A percentile compares a stretch with the other conserved stretches of the same genome.
Evolutionary conservation across 345 rosid species (phyloP).

Genomic region (Microcos paniculata): DNA sequence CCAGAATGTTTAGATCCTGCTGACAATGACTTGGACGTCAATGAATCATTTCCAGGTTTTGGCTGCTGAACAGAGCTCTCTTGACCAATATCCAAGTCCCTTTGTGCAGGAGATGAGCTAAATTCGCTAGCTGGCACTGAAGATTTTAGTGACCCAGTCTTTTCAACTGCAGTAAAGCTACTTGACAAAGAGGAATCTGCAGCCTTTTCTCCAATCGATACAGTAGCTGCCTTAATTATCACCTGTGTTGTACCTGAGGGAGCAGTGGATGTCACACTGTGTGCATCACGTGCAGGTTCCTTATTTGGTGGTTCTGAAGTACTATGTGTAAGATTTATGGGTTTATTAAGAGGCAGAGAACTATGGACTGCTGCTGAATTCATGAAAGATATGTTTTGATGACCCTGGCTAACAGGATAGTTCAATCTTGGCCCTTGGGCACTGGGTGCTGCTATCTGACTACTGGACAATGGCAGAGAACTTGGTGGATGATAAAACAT

Average conservation of each 20-base stretch:
- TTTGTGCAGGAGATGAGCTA: slow-evolving; percentile 28
- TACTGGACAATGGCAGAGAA: slow-evolving; percentile 53
- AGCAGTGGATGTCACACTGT: slow-evolving; percentile 36
- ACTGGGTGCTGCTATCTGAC: slow-evolving; percentile 54
- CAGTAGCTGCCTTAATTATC: slow-evolving; percentile 48
- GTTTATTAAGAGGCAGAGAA: slow-evolving; percentile 42
- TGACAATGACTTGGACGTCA: slow-evolving; percentile 23
- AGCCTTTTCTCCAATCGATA: slow-evolving; percentile 41
- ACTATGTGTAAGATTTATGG: slow-evolving; percentile 34
- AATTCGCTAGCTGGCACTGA: slow-evolving; percentile 39
- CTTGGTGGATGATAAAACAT: slow-evolving; percentile 48
- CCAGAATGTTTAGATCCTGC: slow-evolving; percentile 31
- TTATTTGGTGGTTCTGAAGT: slow-evolving; percentile 34
- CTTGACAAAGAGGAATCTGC: slow-evolving; percentile 27
- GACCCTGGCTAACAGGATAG: slow-evolving; percentile 49
- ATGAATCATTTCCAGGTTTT: slow-evolving; percentile 38
- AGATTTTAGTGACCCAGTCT: slow-evolving; percentile 41
- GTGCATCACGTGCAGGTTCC: slow-evolving; percentile 42
- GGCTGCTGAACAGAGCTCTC: slow-evolving; percentile 36
- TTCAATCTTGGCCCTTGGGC: slow-evolving; percentile 66
- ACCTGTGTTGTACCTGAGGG: slow-evolving; percentile 43
- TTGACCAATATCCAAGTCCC: slow-evolving; percentile 33
- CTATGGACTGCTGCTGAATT: slow-evolving; percentile 46
- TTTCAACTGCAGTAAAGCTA: slow-evolving; percentile 34
- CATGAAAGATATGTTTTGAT: slow-evolving; percentile 53